Evolutionary conservation across 352 stramenopile species (phyloP).

Genomic region (Phytophthora ramorum): DNA sequence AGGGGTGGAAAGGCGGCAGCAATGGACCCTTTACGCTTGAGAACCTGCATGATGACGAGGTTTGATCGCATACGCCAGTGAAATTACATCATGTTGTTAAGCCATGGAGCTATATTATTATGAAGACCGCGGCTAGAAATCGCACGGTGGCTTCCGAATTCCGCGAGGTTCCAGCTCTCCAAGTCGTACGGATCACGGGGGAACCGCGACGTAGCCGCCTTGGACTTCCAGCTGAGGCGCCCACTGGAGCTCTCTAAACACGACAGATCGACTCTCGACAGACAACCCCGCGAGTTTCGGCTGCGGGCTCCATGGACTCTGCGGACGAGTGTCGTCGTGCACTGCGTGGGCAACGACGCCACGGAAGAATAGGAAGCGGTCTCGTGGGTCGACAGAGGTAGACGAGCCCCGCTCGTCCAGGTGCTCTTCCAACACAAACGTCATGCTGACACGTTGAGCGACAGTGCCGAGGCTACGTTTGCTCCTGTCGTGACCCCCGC

Average conservation of each 20-base stretch:
- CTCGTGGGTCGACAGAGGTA: neutral
- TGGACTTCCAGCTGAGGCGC: constrained; percentile 6
- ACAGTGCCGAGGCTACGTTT: neutral
- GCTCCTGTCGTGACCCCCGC: too few relatives aligned
- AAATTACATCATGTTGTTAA: too few relatives aligned
- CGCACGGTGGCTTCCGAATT: neutral
- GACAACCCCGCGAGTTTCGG: constrained; percentile 4
- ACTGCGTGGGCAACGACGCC: constrained; percentile 5
- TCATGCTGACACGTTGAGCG: constrained; percentile 5
- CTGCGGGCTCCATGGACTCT: neutral
- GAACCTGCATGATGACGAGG: too few relatives aligned
- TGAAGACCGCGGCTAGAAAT: too few relatives aligned
- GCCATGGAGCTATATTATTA: too few relatives aligned
- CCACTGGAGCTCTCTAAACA: constrained; percentile 17
- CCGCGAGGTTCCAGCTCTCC: neutral
- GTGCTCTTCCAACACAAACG: constrained; percentile 11
- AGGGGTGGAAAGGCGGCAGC: neutral
- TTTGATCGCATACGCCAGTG: too few relatives aligned
- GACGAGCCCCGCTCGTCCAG: neutral
- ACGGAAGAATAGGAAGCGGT: constrained; percentile 14
- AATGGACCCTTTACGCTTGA: neutral
- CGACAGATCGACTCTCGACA: neutral
- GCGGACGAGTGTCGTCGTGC: neutral
- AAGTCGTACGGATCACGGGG: neutral
- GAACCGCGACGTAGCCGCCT: constrained; percentile 13